These are phyloP conservation scores for Allium cepa DNA, from an alignment of 106 monocot genomes.

Conservation along the genomic window DNA sequence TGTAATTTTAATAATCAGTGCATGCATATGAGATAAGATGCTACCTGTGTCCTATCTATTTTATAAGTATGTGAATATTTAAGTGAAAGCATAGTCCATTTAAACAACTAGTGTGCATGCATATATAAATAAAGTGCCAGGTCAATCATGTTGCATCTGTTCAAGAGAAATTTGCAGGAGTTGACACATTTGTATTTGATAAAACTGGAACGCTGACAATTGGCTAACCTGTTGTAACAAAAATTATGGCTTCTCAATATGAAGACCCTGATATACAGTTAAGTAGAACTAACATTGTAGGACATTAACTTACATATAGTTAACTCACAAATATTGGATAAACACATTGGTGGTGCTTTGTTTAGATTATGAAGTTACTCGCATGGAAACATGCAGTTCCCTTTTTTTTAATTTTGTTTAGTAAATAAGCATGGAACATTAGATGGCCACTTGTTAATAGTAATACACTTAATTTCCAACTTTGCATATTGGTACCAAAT, in stretches of 20 bases:
- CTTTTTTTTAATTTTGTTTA: too few species aligned
- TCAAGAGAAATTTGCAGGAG: constrained; percentile 86
- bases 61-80: too few species aligned
- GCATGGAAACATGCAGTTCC: not conserved
- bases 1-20: too few species aligned
- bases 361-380: not conserved
- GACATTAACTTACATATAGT: not conserved
- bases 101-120: too few species aligned
- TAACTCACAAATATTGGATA: not conserved
- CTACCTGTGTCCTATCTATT: too few species aligned
- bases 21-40: too few species aligned
- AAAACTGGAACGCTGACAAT: constrained; percentile 93
- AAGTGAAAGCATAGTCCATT: too few species aligned
- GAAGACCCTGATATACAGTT: constrained; percentile 36
- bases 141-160: too few species aligned
- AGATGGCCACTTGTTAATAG: not conserved
- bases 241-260: constrained; percentile 33
- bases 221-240: constrained; percentile 81
- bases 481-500: too few species aligned
- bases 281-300: constrained; percentile 18
- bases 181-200: constrained; percentile 90
- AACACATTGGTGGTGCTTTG: not conserved
- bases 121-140: too few species aligned
- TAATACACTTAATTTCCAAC: not conserved
- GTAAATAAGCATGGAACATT: not conserved